A percentile compares a stretch with the other conserved stretches of the same genome.
Conservation (phyloP, 2,329 filamentous ascomycete species). For the Aulographum hederae region DNA sequence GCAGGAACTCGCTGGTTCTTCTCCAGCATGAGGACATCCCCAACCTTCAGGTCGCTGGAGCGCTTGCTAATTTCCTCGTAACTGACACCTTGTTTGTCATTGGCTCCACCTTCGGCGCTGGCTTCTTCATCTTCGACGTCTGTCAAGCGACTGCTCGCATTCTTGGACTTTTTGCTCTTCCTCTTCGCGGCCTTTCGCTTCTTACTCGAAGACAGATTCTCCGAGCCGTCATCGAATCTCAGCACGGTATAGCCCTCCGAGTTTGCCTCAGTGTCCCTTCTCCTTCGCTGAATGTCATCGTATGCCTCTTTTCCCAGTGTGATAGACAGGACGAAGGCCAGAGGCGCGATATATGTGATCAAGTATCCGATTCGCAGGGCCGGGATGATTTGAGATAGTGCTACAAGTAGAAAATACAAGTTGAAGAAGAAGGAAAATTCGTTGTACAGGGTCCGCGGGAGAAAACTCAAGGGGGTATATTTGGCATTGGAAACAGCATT, state of each 20-base stretch:
- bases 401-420: slow-evolving; percentile 94
- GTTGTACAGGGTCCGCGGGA: slow-evolving; percentile 89
- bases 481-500: slow-evolving; percentile 95
- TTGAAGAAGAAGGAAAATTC: slow-evolving; percentile 99
- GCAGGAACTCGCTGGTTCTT: slow-evolving; percentile 90
- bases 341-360: slow-evolving; percentile 79
- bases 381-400: slow-evolving; percentile 81
- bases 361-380: slow-evolving; percentile 83
- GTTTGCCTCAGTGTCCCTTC: slow-evolving; percentile 85
- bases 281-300: slow-evolving; percentile 74
- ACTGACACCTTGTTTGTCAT: background rate
- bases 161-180: slow-evolving; percentile 2
- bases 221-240: slow-evolving; percentile 37
- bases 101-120: slow-evolving; percentile 12
- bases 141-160: slow-evolving; percentile 7
- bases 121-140: slow-evolving; percentile 13
- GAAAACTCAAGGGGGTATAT: slow-evolving; percentile 87
- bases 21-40: slow-evolving; percentile 80
- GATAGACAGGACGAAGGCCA: slow-evolving; percentile 81
- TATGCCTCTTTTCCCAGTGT: slow-evolving; percentile 91
- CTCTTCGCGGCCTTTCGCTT: no score
- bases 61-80: slow-evolving; percentile 51
- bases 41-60: slow-evolving; percentile 78
- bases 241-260: slow-evolving; percentile 73
- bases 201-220: slow-evolving; percentile 8